Base-by-base conservation (phyloP, 148 eudicot genomes). In the Salicornia ramosissima region DNA sequence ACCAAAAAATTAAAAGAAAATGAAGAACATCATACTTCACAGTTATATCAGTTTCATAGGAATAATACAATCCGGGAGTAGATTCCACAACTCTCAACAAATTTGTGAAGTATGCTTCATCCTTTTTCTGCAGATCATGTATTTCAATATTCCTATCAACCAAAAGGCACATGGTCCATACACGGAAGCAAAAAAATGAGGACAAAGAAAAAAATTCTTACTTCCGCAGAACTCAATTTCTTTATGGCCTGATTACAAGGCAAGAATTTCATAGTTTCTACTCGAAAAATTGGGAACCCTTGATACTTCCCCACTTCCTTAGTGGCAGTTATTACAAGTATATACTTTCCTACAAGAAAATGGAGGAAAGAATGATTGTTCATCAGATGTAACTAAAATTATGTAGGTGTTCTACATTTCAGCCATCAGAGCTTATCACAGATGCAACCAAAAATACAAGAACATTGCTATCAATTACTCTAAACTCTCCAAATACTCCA, bases 11-110 rank as follows among this genome's bases (percentile, higher is more conserved):
- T 21, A 21, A 25, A 45, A 36, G 36, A 22, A 30, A 26, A 7
- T 45, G 14, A 72, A 63, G 10, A 19, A 55, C 33, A 64, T 47
- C 91, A 63, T 84, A 94, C 97, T 89, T 94, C 75, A 94, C 53
- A 51, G 99, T 90, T 62, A 91, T 81, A 78, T 94, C 99, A 65
- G 99, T 90, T 76, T 85, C 97, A 70, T 87, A 94, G 29, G 99
- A 94, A 80, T 90, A 90, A 78, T 94, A 94, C 77, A 90, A 83
- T 71, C 98, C 92, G 24, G 97, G 93, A 76, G 99, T 90, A 67
- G 91, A 84, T 80, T 94, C 98, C 80, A 94, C 86, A 70, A 80
- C 72, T 83, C 78, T 87, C 80, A 94, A 81, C 77, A 94, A 75
- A 72, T 81, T 84, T 91, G 75, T 87, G 72, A 87, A 88, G 86